A percentile compares a stretch with the other conserved stretches of the same genome.
These are phyloP conservation scores for Neoboletus subvelutipes DNA, from an alignment of 768 basidiomycete species.

Conservation along the genomic window DNA sequence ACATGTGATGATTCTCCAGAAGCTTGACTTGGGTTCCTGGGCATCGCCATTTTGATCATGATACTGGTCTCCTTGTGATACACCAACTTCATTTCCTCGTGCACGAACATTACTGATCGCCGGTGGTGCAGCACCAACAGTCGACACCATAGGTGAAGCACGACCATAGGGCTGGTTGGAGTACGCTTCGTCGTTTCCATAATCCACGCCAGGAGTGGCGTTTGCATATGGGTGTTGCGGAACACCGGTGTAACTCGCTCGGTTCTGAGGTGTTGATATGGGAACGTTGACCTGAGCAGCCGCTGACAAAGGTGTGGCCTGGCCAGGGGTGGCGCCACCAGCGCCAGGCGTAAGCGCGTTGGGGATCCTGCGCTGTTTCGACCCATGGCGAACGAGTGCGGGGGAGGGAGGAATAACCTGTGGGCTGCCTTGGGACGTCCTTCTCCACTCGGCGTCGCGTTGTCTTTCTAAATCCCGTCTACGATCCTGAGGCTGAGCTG, in stretches of 20 bases:
- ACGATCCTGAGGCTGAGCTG: slow-evolving; percentile 53
- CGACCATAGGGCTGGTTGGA: slow-evolving; percentile 68
- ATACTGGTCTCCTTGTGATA: slow-evolving; percentile 60
- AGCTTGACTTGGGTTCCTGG: slow-evolving; percentile 49
- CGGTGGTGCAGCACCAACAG: slow-evolving; percentile 63
- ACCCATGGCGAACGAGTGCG: slow-evolving; percentile 73
- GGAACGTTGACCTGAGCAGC: slow-evolving; percentile 76
- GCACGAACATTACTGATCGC: slow-evolving; percentile 74
- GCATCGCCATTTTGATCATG: slow-evolving; percentile 56
- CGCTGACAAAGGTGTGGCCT: slow-evolving; percentile 68
- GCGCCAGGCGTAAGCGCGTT: slow-evolving; percentile 57
- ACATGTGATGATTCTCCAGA: slow-evolving; percentile 75
- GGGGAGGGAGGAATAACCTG: slow-evolving; percentile 71
- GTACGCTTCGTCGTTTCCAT: slow-evolving; percentile 58
- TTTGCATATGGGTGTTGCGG: slow-evolving; percentile 72
- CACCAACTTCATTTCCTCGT: slow-evolving; percentile 65
- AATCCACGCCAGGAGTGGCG: slow-evolving; percentile 59
- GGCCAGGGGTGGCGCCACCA: slow-evolving; percentile 47
- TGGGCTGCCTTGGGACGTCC: slow-evolving; percentile 55
- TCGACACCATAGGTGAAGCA: slow-evolving; percentile 79
- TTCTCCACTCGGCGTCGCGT: slow-evolving; percentile 62
- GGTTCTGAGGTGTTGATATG: slow-evolving; percentile 51
- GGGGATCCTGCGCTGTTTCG: slow-evolving; percentile 67
- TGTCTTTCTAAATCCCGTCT: slow-evolving; percentile 52
- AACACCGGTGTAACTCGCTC: slow-evolving; percentile 41